Evolutionary conservation across 202 grass and related monocot species (phyloP).

Genomic region (Setaria italica): DNA sequence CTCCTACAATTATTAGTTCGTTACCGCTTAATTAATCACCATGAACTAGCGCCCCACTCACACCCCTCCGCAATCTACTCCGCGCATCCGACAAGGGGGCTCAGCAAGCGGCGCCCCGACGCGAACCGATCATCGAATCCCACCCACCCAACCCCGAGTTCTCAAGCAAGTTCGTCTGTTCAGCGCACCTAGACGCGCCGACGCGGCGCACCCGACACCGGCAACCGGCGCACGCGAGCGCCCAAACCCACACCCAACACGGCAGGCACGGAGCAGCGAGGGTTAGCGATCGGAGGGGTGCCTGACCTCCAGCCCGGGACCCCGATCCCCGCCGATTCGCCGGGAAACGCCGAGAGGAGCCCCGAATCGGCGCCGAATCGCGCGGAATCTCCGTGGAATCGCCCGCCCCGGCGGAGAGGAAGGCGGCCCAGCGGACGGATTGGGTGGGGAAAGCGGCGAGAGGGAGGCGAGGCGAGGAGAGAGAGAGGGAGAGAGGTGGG

Average conservation of each 20-base stretch:
- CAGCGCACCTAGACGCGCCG: constrained; percentile 23
- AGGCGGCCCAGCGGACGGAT: constrained; percentile 31
- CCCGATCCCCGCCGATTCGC: constrained; percentile 61
- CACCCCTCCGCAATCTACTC: background rate
- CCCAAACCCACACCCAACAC: background rate
- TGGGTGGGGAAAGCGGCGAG: constrained; percentile 47
- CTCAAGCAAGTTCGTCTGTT: constrained; percentile 25
- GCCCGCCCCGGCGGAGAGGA: constrained; percentile 22
- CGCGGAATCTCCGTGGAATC: constrained; percentile 44
- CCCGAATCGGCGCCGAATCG: constrained; percentile 48
- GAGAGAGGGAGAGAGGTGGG: background rate
- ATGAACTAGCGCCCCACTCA: background rate
- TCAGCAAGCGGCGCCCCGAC: background rate
- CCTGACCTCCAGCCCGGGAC: constrained; percentile 54
- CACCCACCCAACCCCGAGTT: background rate
- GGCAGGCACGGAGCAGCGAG: background rate
- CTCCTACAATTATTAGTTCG: background rate
- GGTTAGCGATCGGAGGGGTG: constrained; percentile 40
- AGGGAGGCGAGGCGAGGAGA: background rate
- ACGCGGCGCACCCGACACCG: too few species aligned
- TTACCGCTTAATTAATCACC: background rate
- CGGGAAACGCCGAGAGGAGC: constrained; percentile 26
- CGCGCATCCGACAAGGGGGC: background rate
- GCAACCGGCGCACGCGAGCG: background rate
- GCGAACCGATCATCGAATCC: constrained; percentile 21